Base-by-base conservation (phyloP, 1,139 yeast genomes). In the Debaryomyces nepalensis region DNA sequence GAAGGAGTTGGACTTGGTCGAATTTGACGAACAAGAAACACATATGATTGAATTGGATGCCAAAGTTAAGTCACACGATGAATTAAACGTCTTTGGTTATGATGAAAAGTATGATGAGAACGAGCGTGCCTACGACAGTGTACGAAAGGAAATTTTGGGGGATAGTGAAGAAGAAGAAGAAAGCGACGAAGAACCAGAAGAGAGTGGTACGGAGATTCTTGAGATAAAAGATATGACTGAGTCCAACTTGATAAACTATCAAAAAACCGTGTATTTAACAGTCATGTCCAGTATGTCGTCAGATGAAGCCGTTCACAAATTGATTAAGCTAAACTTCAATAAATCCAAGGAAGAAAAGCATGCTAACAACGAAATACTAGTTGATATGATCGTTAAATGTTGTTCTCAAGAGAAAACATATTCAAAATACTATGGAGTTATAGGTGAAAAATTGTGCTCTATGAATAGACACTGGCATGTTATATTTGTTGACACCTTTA, bases 271-370 rank as follows among this genome's bases (percentile, higher is more conserved):
- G 2, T 91, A 91, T 54, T 68, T 90, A 36, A 84, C 95, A 0
- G 70, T 93, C 22, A 90, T 88, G 87, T 88, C 97, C n/a, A 84
- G 97, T 43, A 79, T 91, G 82, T 84, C 96, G 1, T 83, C 93
- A 2, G 96, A 89, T 52, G 99, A 93, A 68, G 95, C 96, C 0
- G 90, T 88, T 0, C 98, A 91, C 62, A 91, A 91, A 59, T 65
- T 93, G 9, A 54, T 87, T 33, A 77, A 76, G 54, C 57, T 84
- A 12, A 63, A 72, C 4, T 60, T 74, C 2, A 60, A 66, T 4
- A 70, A 65, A 37, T 61, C 63, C 0, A 61, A 63, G 16, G 73
- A 74, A 33, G 48, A 50, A 23, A 51, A 49, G n/a, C 19, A 21
- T 20, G 48, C 51, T 6, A 51, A 55, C 14, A 53, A 61, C 27